phyloP scores from a whole-genome alignment of 805 yeast species.

The Ogataea wickerhamii region DNA sequence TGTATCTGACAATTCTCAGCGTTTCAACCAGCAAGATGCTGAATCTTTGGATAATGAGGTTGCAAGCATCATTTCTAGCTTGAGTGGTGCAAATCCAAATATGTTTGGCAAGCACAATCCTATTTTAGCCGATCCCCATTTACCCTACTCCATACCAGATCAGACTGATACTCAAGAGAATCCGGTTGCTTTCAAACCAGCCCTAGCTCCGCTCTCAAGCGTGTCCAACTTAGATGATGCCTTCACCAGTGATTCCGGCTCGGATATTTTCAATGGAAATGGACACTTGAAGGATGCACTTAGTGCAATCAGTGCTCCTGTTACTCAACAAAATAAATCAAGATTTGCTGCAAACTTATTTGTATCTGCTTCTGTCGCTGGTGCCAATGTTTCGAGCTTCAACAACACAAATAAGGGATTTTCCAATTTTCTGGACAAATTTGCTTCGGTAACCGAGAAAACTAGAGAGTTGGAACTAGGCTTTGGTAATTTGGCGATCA shows the following conservation, averaged over 20 bases:
- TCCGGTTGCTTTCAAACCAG: conserved; percentile 5
- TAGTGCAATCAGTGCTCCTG: conserved; percentile 33
- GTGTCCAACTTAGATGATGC: conserved; percentile 23
- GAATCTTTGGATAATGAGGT: conserved; percentile 27
- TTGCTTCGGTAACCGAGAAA: conserved; percentile 63
- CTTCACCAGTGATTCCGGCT: conserved; percentile 30
- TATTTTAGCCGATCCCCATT: conserved; percentile 22
- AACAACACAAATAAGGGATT: conserved; percentile 25
- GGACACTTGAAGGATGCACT: conserved; percentile 25
- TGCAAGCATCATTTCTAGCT: conserved; percentile 32
- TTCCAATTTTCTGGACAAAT: conserved; percentile 56
- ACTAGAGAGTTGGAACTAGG: conserved; percentile 61
- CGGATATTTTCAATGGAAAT: conserved; percentile 26
- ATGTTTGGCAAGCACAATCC: conserved; percentile 25
- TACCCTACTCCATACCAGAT: conserved; percentile 9
- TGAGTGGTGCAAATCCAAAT: conserved; percentile 24
- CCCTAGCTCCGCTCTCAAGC: conserved; percentile 6
- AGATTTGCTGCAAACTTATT: conserved; percentile 39
- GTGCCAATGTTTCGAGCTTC: conserved; percentile 35
- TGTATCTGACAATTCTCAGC: conserved; percentile 16
- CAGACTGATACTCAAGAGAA: conserved; percentile 5
- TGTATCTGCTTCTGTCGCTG: conserved; percentile 59
- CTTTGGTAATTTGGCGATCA: conserved; percentile 38
- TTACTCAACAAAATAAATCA: conserved; percentile 26
- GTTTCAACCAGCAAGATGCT: conserved; percentile 4